Percentiles rank a stretch among this genome's conserved stretches.
These are phyloP conservation scores for Beta vulgaris DNA, from an alignment of 148 eudicot species.

Conservation along the genomic window DNA sequence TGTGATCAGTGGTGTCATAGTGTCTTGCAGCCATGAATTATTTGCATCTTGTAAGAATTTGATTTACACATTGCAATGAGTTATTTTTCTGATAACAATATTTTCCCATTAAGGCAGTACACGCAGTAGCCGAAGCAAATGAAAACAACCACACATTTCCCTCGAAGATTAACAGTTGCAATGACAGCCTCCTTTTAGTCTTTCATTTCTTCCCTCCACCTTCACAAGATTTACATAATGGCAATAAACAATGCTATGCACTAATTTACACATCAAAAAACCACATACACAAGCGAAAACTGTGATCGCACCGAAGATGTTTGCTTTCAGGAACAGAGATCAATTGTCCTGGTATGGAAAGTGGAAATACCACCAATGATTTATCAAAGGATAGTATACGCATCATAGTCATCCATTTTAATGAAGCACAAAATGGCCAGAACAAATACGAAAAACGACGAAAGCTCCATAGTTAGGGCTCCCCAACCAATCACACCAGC, in stretches of 20 bases:
- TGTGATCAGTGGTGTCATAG: too few relatives aligned
- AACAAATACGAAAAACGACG: constrained; percentile 61
- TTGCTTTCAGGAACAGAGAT: background rate
- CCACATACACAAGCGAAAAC: constrained; percentile 14
- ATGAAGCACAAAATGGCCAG: constrained; percentile 59
- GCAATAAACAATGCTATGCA: background rate
- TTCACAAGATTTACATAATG: background rate
- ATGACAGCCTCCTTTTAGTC: constrained; percentile 1
- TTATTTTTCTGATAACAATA: background rate
- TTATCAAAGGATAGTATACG: constrained; percentile 50
- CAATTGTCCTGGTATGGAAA: background rate
- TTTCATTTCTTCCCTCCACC: background rate
- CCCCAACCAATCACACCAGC: constrained; percentile 90
- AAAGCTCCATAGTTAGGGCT: constrained; percentile 70
- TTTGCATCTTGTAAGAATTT: too few relatives aligned
- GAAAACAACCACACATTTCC: background rate
- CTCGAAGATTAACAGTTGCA: background rate
- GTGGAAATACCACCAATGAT: background rate
- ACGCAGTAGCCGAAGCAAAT: background rate
- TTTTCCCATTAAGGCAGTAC: background rate
- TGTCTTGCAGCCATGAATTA: too few relatives aligned
- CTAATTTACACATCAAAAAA: background rate
- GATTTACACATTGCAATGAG: background rate
- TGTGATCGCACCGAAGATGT: background rate
- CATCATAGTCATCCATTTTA: constrained; percentile 47